Evolutionary conservation across 208 protist species (phyloP), one percentile per base, ranked within the genome.

Genomic region (Spongospora subterranea): DNA sequence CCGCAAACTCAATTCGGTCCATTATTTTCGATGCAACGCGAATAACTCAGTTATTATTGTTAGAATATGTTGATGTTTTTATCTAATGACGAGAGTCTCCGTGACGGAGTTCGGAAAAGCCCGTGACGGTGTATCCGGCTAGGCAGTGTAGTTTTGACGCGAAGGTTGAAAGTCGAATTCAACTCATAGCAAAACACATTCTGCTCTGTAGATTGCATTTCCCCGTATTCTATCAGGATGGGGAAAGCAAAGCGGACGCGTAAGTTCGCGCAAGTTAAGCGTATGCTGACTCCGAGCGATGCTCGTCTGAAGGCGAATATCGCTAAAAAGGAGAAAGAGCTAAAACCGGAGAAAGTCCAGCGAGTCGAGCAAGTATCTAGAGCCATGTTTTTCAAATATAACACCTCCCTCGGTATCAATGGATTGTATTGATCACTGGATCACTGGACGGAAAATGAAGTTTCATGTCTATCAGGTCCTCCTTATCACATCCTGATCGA

Each of bases 401-500:
- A 99, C 96, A 32, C 54, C n/a, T 40, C 92, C 20, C 66, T 94
- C 0, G 92, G 90, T 92, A 45, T 29, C 0, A 41, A 11, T 35
- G 11, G 35, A 17, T 71, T 91, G 32, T 90, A 20, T 71, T 64
- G 66, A 64, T 89, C 17, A 20, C 46, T 46, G 88, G 39, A 1
- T 92, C 76, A 1, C 1, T n/a, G n/a, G n/a, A n/a, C n/a, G n/a
- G n/a, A n/a, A n/a, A n/a, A n/a, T n/a, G n/a, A 46, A 20, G 1
- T n/a, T 20, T 13, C 46, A 88, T 96, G 93, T 50, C 94, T 96
- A 45, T 96, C 99, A 0, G 98, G 98, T 0, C 99, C 99, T 29
- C 99, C 99, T 71, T 99, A 98, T 94, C 96, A 97, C 92, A 95
- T 99, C 29, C 96, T 99, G 93, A 93, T 99, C 13, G 99, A 99